These are phyloP conservation scores for Hypoxylon subgilvum DNA, from an alignment of 495 filamentous ascomycete genomes.

Conservation along the genomic window DNA sequence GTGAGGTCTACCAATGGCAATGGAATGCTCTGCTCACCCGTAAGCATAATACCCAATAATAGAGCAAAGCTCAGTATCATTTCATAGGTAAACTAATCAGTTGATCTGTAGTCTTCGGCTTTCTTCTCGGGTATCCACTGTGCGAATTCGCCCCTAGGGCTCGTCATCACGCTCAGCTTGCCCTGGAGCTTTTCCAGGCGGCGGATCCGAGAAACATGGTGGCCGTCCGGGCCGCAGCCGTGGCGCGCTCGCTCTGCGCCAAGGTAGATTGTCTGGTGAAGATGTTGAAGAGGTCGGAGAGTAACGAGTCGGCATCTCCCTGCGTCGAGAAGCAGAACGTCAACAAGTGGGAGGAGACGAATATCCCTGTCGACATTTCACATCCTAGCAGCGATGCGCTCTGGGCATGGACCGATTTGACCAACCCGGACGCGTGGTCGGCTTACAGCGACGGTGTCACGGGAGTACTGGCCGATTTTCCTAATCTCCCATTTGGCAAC, in stretches of 20 bases:
- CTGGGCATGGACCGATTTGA: slow-evolving; percentile 21
- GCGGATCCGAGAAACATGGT: slow-evolving; percentile 17
- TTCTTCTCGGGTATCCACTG: too few species aligned
- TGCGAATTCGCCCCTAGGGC: slow-evolving; percentile 6
- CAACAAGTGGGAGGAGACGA: background rate
- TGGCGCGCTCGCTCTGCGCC: slow-evolving; percentile 15
- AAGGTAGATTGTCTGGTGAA: slow-evolving; percentile 21
- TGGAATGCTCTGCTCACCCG: slow-evolving; percentile 46
- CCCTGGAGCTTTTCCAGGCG: slow-evolving; percentile 14
- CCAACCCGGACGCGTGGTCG: slow-evolving; percentile 16
- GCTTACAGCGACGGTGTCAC: slow-evolving; percentile 24
- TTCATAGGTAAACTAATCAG: too few species aligned
- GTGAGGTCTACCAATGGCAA: slow-evolving; percentile 43
- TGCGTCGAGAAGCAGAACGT: background rate
- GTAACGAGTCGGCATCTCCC: background rate
- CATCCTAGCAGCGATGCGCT: slow-evolving; percentile 15
- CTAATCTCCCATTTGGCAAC: slow-evolving; percentile 16
- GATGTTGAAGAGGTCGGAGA: slow-evolving; percentile 17
- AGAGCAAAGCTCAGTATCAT: too few species aligned
- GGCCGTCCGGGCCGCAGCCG: slow-evolving; percentile 1
- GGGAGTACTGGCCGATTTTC: slow-evolving; percentile 22
- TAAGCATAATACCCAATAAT: too few species aligned
- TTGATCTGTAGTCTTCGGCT: too few species aligned
- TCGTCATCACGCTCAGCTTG: slow-evolving; percentile 10
- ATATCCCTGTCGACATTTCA: background rate